Conservation (phyloP, 2,329 filamentous ascomycete species). For the Lachnellula arida region DNA sequence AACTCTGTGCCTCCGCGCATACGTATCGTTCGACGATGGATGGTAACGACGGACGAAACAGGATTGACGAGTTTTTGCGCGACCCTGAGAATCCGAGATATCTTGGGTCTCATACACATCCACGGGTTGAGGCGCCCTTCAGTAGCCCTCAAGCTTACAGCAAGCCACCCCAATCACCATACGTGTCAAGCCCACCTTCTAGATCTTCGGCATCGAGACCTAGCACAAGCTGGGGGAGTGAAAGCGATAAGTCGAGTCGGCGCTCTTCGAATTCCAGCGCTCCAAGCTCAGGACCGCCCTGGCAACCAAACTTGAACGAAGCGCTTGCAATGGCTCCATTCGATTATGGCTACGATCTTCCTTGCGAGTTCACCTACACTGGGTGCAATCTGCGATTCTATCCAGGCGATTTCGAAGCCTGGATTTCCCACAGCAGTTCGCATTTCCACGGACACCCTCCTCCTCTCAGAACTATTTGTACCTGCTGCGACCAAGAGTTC, state of each 20-base stretch:
- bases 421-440: conserved; percentile 43
- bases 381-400: conserved; percentile 38
- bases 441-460: conserved; percentile 35
- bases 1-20: not conserved
- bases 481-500: conserved; percentile 42
- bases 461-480: conserved; percentile 39
- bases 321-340: not conserved
- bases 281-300: not conserved
- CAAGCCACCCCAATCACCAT: not conserved
- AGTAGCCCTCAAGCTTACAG: no score
- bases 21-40: not conserved
- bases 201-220: not conserved
- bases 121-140: no score
- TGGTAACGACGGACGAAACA: not conserved
- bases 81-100: not conserved
- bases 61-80: not conserved
- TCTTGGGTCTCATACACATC: not conserved
- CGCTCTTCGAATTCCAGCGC: conserved; percentile 1
- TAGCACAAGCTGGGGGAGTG: not conserved
- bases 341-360: conserved; percentile 15
- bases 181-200: not conserved
- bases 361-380: conserved; percentile 23
- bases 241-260: not conserved
- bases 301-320: no score
- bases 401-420: conserved; percentile 35